phyloP scores from a whole-genome alignment of 2,329 filamentous ascomycete genomes.

The Ophioceras dolichostomum region DNA sequence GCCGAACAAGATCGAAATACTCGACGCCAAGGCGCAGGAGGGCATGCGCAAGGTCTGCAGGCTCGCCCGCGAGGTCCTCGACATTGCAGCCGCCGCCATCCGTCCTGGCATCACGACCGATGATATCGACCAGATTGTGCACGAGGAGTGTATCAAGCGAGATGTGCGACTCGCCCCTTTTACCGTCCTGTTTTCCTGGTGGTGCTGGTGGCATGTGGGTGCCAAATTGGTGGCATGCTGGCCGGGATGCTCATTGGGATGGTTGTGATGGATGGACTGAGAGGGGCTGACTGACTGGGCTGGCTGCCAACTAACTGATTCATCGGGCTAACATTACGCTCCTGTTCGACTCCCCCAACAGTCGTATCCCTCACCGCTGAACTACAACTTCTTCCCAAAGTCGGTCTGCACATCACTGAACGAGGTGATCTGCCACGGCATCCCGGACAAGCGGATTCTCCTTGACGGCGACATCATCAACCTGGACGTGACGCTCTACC shows the following conservation, averaged over 20 bases:
- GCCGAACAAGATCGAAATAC: conserved; percentile 70
- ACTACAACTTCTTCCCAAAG: conserved; percentile 95
- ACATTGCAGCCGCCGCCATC: conserved; percentile 73
- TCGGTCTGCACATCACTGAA: conserved; percentile 94
- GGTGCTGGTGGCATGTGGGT: neutral
- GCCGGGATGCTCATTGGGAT: no score
- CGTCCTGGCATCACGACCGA: conserved; percentile 94
- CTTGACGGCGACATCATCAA: conserved; percentile 94
- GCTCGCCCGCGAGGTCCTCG: conserved; percentile 79
- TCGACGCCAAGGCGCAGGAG: conserved; percentile 70
- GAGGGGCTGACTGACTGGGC: no score
- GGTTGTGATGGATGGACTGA: no score
- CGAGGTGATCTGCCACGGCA: conserved; percentile 97
- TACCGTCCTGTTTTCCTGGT: neutral
- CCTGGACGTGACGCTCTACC: conserved; percentile 89
- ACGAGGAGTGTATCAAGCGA: conserved; percentile 88
- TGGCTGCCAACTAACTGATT: no score
- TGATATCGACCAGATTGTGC: conserved; percentile 86
- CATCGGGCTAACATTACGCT: neutral
- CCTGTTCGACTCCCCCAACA: conserved; percentile 23
- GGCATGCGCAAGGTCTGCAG: conserved; percentile 89
- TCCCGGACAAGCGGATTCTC: conserved; percentile 79
- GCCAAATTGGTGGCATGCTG: neutral
- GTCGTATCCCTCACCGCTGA: conserved; percentile 90
- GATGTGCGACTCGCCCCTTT: conserved; percentile 42